Evolutionary conservation across 495 filamentous ascomycete genomes (phyloP).

Genomic region (Ascobolus immersus): DNA sequence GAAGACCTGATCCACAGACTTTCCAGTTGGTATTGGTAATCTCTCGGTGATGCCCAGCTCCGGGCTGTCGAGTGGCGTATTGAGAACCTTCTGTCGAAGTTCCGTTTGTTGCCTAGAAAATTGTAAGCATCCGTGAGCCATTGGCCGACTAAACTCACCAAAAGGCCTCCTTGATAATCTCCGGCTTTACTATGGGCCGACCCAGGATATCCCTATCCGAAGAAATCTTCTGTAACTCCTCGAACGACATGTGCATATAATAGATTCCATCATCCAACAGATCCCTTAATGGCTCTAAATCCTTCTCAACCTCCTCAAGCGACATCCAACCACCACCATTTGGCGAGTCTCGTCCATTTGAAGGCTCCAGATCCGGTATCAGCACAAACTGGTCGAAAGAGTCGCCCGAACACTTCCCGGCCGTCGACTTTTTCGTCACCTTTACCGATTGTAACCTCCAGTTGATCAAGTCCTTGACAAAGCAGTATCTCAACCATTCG

Average conservation of each 20-base stretch:
- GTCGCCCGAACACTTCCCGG: constrained; percentile 10
- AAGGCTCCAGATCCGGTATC: constrained; percentile 5
- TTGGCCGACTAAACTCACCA: constrained; percentile 16
- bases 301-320: constrained; percentile 24
- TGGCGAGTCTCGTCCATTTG: constrained; percentile 19
- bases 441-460: constrained; percentile 19
- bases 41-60: constrained; percentile 21
- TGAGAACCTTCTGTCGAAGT: constrained; percentile 29
- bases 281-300: constrained; percentile 30
- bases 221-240: constrained; percentile 30
- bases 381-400: constrained; percentile 4
- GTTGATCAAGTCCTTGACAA: constrained; percentile 28
- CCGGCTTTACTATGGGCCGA: constrained; percentile 26
- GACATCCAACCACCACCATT: constrained; percentile 10
- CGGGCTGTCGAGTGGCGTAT: constrained; percentile 18
- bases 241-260: constrained; percentile 34
- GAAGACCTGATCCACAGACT: no score
- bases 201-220: constrained; percentile 27
- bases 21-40: no score
- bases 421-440: constrained; percentile 13
- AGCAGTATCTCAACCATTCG: constrained; percentile 33
- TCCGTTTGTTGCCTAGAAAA: constrained; percentile 19
- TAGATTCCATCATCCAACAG: constrained; percentile 34
- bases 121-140: background rate
- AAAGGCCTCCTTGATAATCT: constrained; percentile 27